Evolutionary conservation across 495 filamentous ascomycete species (phyloP).

Genomic region (Clavariopsis aquatica): DNA sequence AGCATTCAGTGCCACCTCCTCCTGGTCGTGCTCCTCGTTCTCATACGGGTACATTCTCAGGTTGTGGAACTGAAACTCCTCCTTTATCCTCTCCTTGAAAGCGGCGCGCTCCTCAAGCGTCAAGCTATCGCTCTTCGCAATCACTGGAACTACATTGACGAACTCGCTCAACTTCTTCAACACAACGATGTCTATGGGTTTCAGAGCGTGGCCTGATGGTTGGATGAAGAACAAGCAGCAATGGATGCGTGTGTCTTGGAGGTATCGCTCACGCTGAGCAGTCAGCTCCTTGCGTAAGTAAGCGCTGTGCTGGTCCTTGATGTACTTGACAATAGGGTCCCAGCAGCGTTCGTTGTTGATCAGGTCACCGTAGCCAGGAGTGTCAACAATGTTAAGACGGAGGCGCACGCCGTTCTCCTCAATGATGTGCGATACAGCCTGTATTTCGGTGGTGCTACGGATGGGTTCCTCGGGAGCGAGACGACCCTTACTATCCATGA

Average conservation of each 20-base stretch:
- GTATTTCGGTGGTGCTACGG: conserved; percentile 95
- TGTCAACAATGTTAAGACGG: conserved; percentile 77
- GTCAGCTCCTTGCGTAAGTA: conserved; percentile 99
- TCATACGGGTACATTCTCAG: conserved; percentile 99
- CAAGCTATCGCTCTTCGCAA: conserved; percentile 96
- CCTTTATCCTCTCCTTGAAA: conserved; percentile 98
- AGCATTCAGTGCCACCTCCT: conserved; percentile 89
- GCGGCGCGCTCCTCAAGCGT: conserved; percentile 92
- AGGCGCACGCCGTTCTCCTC: conserved; percentile 91
- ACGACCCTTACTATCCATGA: conserved; percentile 98
- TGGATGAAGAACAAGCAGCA: conserved; percentile 99
- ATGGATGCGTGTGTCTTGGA: conserved; percentile 98
- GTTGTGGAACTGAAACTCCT: conserved; percentile 99
- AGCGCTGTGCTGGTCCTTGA: conserved; percentile 99
- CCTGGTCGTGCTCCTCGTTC: conserved; percentile 96
- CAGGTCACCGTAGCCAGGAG: conserved; percentile 77
- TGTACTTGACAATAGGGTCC: conserved; percentile 99
- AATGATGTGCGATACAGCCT: conserved; percentile 95
- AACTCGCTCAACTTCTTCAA: conserved; percentile 98
- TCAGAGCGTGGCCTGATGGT: conserved; percentile 93
- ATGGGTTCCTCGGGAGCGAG: conserved; percentile 88
- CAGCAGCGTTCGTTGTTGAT: conserved; percentile 84
- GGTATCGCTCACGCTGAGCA: conserved; percentile 98
- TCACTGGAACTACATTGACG: conserved; percentile 98
- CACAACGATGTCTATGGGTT: conserved; percentile 99